phyloP scores from a whole-genome alignment of 2,329 filamentous ascomycete genomes.

The Xylariaceae sp. region DNA sequence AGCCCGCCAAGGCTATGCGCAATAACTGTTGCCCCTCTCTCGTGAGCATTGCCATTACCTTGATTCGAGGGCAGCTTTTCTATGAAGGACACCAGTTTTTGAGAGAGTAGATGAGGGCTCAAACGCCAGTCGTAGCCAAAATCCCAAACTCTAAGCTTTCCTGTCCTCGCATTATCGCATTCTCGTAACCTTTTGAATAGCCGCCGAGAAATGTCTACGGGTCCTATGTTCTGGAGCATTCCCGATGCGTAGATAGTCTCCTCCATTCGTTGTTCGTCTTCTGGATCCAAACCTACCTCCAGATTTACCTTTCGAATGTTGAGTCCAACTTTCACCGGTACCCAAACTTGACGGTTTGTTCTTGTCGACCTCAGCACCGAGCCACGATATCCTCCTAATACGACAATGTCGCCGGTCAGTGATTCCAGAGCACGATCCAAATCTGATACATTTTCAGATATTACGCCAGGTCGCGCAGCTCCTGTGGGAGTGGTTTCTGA shows the following conservation, averaged over 20 bases:
- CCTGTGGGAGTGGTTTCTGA: slow-evolving; percentile 14
- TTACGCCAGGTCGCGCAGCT: slow-evolving; percentile 10
- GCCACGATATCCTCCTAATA: slow-evolving; percentile 86
- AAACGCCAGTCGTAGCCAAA: slow-evolving; percentile 95
- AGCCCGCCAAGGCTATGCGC: slow-evolving; percentile 85
- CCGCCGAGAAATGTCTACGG: slow-evolving; percentile 81
- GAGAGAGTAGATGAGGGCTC: slow-evolving; percentile 72
- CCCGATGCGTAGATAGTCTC: slow-evolving; percentile 80
- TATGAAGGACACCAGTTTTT: slow-evolving; percentile 68
- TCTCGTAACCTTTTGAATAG: slow-evolving; percentile 74
- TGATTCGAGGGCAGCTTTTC: slow-evolving; percentile 72
- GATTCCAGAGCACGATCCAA: slow-evolving; percentile 58
- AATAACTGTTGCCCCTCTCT: slow-evolving; percentile 72
- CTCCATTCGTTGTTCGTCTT: slow-evolving; percentile 80
- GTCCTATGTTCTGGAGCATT: slow-evolving; percentile 88
- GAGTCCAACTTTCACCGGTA: slow-evolving; percentile 86
- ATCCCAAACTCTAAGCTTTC: slow-evolving; percentile 75
- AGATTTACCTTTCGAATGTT: slow-evolving; percentile 90
- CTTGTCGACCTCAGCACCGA: slow-evolving; percentile 83
- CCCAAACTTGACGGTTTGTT: slow-evolving; percentile 84
- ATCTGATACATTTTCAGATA: slow-evolving; percentile 25
- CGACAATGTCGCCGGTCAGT: slow-evolving; percentile 78
- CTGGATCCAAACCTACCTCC: slow-evolving; percentile 74
- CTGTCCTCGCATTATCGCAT: slow-evolving; percentile 67
- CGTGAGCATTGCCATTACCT: slow-evolving; percentile 42